Evolutionary conservation across 768 basidiomycete species (phyloP), one percentile per base, ranked within the genome.

Genomic region (Sarcodon aspratus): DNA sequence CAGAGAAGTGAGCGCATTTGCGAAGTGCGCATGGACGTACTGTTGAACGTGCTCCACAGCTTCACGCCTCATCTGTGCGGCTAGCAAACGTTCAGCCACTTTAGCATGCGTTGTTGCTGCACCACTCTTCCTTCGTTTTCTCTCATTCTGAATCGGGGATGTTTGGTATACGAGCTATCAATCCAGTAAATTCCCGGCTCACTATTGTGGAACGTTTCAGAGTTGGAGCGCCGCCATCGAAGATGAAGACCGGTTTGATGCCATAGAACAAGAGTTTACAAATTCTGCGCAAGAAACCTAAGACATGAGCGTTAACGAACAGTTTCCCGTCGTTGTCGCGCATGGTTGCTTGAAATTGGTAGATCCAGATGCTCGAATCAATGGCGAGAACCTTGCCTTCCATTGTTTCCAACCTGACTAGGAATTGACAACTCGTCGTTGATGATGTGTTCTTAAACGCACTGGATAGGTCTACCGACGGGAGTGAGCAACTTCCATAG

Each of bases 341-440:
- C 94, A 98, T 97, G 8, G 96, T 97, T 17, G 95, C 94, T 68
- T 98, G 95, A 60, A 99, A 99, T 64, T 99, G 96, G 65, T 99
- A 99, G 48, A 99, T 82, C 96, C 96, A 99, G 54, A 99, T 98
- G 56, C 92, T 96, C 3, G 94, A 97, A 66, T 99, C 96, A 49
- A 99, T 98, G 3, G 96, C 96, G 69, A 99, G 79, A 9, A 80
- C 70, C 62, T 93, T 95, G n/a, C 92, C 93, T 59, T 94, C 93
- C 61, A 94, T 78, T 0, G 86, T 93, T 66, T 99, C 95, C 48
- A 98, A 72, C 65, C 93, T 95, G 59, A 52, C 34, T 12, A 38
- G 43, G 31, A 38, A 31, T 33, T 27, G 50, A 47, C 12, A 36
- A 45, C 11, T 15, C 15, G 9, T 17, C n/a, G 7, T 8, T 31